Evolutionary conservation across 176 grass and related monocot genomes (phyloP), one percentile per base, ranked within the genome.

Genomic region (Guadua angustifolia): DNA sequence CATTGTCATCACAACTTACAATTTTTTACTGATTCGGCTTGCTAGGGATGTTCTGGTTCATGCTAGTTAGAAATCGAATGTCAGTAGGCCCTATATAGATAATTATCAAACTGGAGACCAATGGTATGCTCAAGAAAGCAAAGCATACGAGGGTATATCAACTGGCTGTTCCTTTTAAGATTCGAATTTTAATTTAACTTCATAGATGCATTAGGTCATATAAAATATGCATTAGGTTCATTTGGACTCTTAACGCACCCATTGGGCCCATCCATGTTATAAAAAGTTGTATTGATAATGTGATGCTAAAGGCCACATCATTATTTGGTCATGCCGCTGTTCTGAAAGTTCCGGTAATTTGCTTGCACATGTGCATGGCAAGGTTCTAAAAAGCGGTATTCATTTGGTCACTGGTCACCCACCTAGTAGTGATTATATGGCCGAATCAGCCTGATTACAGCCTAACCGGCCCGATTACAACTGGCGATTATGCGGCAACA

Each of bases 201-300:
- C 9, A 36, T 73, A 38, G 4, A 11, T 6, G 13, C 14, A 55
- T 43, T 43, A 42, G 21, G 39, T 78, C 58, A 63, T 33, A 42
- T 47, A 11, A 33, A 46, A 64, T 47, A 21, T 64, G 55, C 24
- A 21, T 44, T 49, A 16, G 43, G 16, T 64, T 64, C 61, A 67
- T 32, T 68, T 76, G 60, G 11, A 29, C 19, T n/a, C 25, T 50
- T 29, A 29, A n/a, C 3, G 32, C 52, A 59, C 19, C 1, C 44
- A n/a, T 29, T 45, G 70, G 35, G 24, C 36, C 63, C 85, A 74
- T 80, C 35, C 57, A 73, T 81, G 29, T 66, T 77, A 71, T n/a
- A 78, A 73, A 59, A 49, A 24, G 17, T 55, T 64, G 56, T 67
- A 51, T 42, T 46, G 63, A 49, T 51, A 17, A 26, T 71, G 26